A percentile compares a stretch with the other conserved stretches of the same genome.
phyloP scores from a whole-genome alignment of 2,329 filamentous ascomycete species.

The Coniochaeta sp. region DNA sequence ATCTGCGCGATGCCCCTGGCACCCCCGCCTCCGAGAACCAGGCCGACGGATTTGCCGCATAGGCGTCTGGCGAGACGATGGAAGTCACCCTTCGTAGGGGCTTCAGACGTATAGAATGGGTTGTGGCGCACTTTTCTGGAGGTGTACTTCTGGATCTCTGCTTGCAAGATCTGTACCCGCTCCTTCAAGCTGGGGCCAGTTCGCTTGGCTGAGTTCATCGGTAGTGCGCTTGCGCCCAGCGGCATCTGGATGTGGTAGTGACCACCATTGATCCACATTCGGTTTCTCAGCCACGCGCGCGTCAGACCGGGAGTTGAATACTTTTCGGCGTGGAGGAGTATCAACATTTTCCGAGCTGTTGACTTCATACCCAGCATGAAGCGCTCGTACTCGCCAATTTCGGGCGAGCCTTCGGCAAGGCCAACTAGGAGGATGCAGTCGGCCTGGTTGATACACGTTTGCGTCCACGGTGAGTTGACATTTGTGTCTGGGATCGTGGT shows the following conservation, averaged over 20 bases:
- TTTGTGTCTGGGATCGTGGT: conserved; percentile 69
- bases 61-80: conserved; percentile 84
- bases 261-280: conserved; percentile 96
- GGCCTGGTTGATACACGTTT: conserved; percentile 94
- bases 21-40: conserved; percentile 90
- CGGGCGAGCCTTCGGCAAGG: conserved; percentile 80
- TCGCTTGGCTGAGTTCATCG: conserved; percentile 67
- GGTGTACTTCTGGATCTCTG: conserved; percentile 97
- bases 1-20: conserved; percentile 89
- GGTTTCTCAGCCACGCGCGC: conserved; percentile 81
- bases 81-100: conserved; percentile 93
- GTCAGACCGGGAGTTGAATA: conserved; percentile 83
- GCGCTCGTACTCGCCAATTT: conserved; percentile 91
- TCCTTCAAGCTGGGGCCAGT: conserved; percentile 85
- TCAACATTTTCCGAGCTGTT: conserved; percentile 86
- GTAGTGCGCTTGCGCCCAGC: conserved; percentile 68
- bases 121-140: conserved; percentile 85
- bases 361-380: conserved; percentile 97
- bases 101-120: conserved; percentile 83
- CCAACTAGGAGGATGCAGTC: conserved; percentile 94
- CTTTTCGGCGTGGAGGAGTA: conserved; percentile 81
- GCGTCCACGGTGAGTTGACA: conserved; percentile 96
- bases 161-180: conserved; percentile 87
- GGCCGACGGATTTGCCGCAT: conserved; percentile 88
- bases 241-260: conserved; percentile 98